Base-by-base conservation (phyloP, 345 rosid genomes). In the Erucastrum elatum region DNA sequence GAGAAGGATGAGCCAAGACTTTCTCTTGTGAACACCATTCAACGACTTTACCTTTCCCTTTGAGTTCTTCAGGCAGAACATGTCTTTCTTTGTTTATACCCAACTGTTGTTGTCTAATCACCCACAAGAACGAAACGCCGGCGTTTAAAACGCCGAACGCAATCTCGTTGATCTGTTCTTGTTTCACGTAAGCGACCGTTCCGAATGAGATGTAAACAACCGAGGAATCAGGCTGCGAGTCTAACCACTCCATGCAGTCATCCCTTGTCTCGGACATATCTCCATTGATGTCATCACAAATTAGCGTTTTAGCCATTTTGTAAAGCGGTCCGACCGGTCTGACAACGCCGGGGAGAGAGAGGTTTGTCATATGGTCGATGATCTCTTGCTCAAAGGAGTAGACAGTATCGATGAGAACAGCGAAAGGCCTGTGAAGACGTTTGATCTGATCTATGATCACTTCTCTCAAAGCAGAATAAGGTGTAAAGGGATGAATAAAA, bases 171-270 rank as follows among this genome's bases (percentile, higher is more conserved):
- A 86, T 84, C 64, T 94, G 97, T 29, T 88, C 89, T 77, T 89
- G 97, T 76, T 80, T 84, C 84, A 92, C 41, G 68, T 76, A 77
- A 26, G 87, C 94, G 0, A 94, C 46, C 1, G 89, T 85, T 0
- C 98, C 98, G n/a, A 92, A 87, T 13, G 97, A 92, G 66, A 92
- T 81, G 71, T 94, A 94, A n/a, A 94, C 89, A 11, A 94, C 97
- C 0, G 98, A 88, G 0, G 88, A 80, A 0, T 49, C 68, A 0
- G 88, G 91, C 73, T 88, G 89, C 0, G 85, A 77, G 81, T 90
- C 88, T 31, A 94, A 88, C 98, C 97, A 94, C 59, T 86, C 89
- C 27, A 89, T 69, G 85, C 89, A 88, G n/a, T 86, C 87, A 9
- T 88, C 93, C 0, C 82, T 85, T 0, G 88, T 83, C 84, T 82